phyloP scores from a whole-genome alignment of 352 stramenopile genomes.

The Pythium dissotocum region DNA sequence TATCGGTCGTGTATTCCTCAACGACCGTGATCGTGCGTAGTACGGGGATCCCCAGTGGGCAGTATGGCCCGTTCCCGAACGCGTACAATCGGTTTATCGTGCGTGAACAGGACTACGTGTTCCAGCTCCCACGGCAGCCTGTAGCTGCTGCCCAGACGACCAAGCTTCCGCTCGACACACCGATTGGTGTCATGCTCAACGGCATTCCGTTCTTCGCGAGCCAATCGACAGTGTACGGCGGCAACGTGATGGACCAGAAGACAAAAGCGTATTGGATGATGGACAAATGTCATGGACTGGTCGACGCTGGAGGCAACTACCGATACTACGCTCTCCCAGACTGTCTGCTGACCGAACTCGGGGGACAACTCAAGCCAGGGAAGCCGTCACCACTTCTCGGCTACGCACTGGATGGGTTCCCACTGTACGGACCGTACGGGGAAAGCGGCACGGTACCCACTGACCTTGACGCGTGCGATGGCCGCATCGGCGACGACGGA shows the following conservation, averaged over 20 bases:
- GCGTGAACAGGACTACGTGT: constrained; percentile 62
- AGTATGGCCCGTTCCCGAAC: constrained; percentile 68
- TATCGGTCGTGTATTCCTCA: constrained; percentile 57
- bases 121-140: constrained; percentile 56
- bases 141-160: constrained; percentile 25
- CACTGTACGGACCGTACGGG: constrained; percentile 61
- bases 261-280: constrained; percentile 46
- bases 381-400: constrained; percentile 60
- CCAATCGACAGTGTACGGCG: constrained; percentile 41
- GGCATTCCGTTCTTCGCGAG: constrained; percentile 65
- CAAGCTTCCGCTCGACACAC: constrained; percentile 38
- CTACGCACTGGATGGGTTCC: constrained; percentile 77
- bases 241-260: constrained; percentile 41
- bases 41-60: constrained; percentile 49
- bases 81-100: constrained; percentile 52
- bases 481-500: constrained; percentile 57
- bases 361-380: constrained; percentile 18
- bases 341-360: constrained; percentile 57
- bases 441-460: constrained; percentile 45
- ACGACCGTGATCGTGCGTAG: constrained; percentile 57
- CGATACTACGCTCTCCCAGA: constrained; percentile 71
- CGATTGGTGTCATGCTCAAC: constrained; percentile 74
- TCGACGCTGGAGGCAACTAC: constrained; percentile 66
- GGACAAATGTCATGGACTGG: constrained; percentile 73
- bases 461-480: constrained; percentile 72